Evolutionary conservation across 2,329 filamentous ascomycete genomes (phyloP), one percentile per base, ranked within the genome.

Genomic region (Hortaea werneckii): DNA sequence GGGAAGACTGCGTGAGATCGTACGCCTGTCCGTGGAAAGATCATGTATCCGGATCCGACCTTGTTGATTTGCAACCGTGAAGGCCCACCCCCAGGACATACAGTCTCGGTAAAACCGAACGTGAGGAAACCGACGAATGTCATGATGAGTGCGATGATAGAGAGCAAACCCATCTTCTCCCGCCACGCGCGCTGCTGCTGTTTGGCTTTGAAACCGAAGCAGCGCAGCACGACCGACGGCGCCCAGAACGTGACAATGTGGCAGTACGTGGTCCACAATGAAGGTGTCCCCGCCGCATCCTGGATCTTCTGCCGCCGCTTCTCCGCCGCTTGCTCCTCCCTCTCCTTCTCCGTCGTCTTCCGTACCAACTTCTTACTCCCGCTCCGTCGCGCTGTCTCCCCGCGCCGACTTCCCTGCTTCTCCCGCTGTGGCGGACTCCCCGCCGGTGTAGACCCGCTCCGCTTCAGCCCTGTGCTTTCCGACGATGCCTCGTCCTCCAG

Each of bases 91-190:
- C 70, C 67, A 11, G 84, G 80, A 65, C 92, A 98, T 12, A 98
- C 92, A 4, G 82, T 82, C 50, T 85, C 78, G 4, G 87, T 96
- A 67, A 98, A 98, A 39, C 92, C 92, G 60, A 98, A 98, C 0
- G 92, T 98, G 44, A 98, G 72, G 69, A 90, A 98, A 61, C 92
- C 92, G 41, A 98, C 90, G 60, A 89, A 80, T 7, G 80, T 77
- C 73, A 89, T 94, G 62, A 96, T 89, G 49, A 83, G 62, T 29
- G 95, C 62, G 62, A 98, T 98, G 61, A 98, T 81, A 68, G 89
- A 95, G 69, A 95, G 86, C 48, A 98, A 71, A 2, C 92, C 92
- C 74, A 98, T 94, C 75, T 98, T 98, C 65, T 98, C 92, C 54
- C 92, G 80, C 92, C 92, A 98, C 2, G 92, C 92, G 59, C 87